These are phyloP conservation scores for Ophiostoma sp. DNA, from an alignment of 2,329 filamentous ascomycete species.

Conservation along the genomic window DNA sequence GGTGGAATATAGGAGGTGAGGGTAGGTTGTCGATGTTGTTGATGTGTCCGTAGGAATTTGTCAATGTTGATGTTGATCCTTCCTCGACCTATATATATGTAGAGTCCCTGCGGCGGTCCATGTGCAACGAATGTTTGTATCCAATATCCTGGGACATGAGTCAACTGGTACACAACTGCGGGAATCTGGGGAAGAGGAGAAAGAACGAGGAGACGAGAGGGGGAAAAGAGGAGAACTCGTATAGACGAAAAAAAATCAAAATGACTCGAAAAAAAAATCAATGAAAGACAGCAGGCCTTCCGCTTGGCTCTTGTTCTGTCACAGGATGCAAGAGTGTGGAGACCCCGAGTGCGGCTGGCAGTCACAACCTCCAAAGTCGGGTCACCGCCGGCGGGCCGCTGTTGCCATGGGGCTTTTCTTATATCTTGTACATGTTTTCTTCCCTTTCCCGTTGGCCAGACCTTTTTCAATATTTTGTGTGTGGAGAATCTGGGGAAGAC, in stretches of 20 bases:
- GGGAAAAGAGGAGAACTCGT: not conserved
- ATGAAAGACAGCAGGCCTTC: not conserved
- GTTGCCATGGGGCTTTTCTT: not conserved
- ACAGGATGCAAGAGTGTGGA: constrained; percentile 4
- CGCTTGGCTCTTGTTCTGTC: not conserved
- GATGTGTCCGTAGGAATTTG: not conserved
- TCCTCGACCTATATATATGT: constrained; percentile 6
- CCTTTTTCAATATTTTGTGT: not conserved
- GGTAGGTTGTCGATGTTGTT: not conserved
- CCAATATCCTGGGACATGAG: not conserved
- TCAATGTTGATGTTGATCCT: not conserved
- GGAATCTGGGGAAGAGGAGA: constrained; percentile 1
- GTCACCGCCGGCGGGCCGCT: not conserved
- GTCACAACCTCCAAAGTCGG: not conserved
- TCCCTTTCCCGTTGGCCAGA: not conserved
- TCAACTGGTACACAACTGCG: not conserved
- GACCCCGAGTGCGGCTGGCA: not conserved
- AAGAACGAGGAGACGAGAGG: not conserved
- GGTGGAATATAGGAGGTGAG: not conserved
- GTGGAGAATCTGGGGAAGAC: constrained; percentile 6
- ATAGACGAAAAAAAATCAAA: not conserved
- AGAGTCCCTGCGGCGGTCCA: not conserved
- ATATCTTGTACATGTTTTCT: not conserved
- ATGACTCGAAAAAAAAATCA: not conserved
- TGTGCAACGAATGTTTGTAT: not conserved